Evolutionary conservation across 1,284 basidiomycete genomes (phyloP).

Genomic region (Tylopilus sp.): DNA sequence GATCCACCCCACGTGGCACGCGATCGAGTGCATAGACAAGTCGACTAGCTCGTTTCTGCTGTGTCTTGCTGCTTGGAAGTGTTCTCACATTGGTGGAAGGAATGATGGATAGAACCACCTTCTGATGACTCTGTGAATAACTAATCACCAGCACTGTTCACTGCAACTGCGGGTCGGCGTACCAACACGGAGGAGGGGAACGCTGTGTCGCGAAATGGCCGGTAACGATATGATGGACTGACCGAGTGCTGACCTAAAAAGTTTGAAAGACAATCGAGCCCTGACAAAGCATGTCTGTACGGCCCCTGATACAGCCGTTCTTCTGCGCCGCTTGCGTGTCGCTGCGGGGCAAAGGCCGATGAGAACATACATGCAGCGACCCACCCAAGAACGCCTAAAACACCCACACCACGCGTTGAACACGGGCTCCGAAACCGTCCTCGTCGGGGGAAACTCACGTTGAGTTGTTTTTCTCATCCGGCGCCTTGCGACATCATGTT

Average conservation of each 20-base stretch:
- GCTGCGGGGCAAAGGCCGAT: background rate
- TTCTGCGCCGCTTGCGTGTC: background rate
- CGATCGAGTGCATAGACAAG: background rate
- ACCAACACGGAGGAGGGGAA: background rate
- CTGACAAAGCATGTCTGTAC: background rate
- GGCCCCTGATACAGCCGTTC: background rate
- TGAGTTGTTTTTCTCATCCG: background rate
- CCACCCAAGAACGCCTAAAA: no score
- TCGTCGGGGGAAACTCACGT: constrained; percentile 3
- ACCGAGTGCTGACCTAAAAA: background rate
- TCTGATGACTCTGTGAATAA: background rate
- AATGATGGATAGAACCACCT: background rate
- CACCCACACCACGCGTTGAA: background rate
- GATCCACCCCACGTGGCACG: background rate
- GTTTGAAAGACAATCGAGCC: background rate
- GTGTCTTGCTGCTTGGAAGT: constrained; percentile 1
- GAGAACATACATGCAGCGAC: background rate
- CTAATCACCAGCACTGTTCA: background rate
- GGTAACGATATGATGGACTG: background rate
- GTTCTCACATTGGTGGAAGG: constrained; percentile 5
- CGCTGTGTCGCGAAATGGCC: background rate
- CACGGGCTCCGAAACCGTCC: background rate
- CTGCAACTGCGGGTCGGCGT: background rate
- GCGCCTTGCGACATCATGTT: background rate
- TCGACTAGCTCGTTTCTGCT: constrained; percentile 1